Base-by-base conservation (phyloP, 2,329 filamentous ascomycete genomes). In the Neofusicoccum parvum region DNA sequence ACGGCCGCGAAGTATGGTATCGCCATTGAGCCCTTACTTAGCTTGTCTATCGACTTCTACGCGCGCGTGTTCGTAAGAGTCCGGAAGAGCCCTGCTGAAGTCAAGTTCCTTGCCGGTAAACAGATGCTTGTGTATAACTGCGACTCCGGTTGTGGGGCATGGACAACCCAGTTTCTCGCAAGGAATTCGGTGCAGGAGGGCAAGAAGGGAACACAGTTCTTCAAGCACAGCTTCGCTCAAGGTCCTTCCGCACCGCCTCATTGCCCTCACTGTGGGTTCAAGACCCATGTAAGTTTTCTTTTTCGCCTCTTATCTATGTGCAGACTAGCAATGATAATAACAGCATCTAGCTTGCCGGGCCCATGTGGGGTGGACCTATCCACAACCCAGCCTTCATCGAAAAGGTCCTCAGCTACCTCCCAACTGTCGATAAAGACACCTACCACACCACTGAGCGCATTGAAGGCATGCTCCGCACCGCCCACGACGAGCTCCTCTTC, bases 21-120 rank as follows among this genome's bases (percentile, higher is more conserved):
- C 48, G 85, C 92, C 0, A 92, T 98, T 66, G 94, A 98, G 77
- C 95, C 95, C 0, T 85, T 97, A 3, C 85, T 99, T 11, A 97
- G 92, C 5, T 85, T 99, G 1, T 97, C 92, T 2, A 97, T 98
- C 68, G 95, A 99, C 78, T 99, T 96, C 77, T 99, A 99, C 75
- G 88, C 90, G 20, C 88, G 96, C 51, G 85, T 97, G 2, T 99
- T 98, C 74, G 89, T 99, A 51, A 88, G 90, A 20, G 86, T 99
- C 41, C 85, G 87, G 67, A 92, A 88, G 70, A 92, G 92, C 3
- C 91, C 93, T 0, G 89, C 89, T 3, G 89, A 92, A 64, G 94
- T 97, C 74, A 99, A 98, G 76, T 94, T 96, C 68, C 83, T 93
- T 20, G 92, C 92, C 2, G 90, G 92, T 41, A 97, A 94, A 77